phyloP scores from a whole-genome alignment of 305 asterid species.

The Ruellia speciosa region DNA sequence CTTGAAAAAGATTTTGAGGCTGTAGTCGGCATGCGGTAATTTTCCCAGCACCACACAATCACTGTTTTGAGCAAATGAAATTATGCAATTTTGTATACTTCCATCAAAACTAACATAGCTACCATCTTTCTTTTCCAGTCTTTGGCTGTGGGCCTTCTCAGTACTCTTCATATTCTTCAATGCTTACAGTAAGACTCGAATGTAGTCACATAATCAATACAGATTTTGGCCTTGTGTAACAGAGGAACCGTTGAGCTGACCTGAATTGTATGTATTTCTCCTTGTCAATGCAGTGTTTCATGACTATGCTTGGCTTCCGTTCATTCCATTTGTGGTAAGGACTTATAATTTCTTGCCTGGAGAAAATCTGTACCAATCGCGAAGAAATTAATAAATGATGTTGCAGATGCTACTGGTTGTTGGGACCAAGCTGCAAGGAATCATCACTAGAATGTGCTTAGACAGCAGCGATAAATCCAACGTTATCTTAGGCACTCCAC shows the following conservation, averaged over 20 bases:
- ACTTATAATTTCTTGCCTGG: conserved; percentile 1
- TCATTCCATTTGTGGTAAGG: conserved; percentile 63
- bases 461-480: conserved; percentile 44
- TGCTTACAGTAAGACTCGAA: conserved; percentile 43
- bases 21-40: conserved; percentile 65
- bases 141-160: conserved; percentile 70
- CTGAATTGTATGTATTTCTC: conserved; percentile 3
- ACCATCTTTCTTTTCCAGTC: conserved; percentile 34
- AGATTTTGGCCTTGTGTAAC: background rate
- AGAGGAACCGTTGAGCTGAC: background rate
- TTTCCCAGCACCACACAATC: conserved; percentile 7
- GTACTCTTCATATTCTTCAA: conserved; percentile 72
- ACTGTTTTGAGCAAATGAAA: background rate
- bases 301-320: conserved; percentile 67
- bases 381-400: background rate
- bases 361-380: background rate
- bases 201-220: background rate
- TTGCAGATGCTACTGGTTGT: conserved; percentile 50
- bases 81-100: background rate
- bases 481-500: conserved; percentile 46
- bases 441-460: conserved; percentile 66
- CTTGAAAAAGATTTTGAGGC: conserved; percentile 59
- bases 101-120: background rate
- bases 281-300: conserved; percentile 42
- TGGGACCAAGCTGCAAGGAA: conserved; percentile 70